Evolutionary conservation across 139 green algal species (phyloP).

Genomic region (Gonium pectorale): DNA sequence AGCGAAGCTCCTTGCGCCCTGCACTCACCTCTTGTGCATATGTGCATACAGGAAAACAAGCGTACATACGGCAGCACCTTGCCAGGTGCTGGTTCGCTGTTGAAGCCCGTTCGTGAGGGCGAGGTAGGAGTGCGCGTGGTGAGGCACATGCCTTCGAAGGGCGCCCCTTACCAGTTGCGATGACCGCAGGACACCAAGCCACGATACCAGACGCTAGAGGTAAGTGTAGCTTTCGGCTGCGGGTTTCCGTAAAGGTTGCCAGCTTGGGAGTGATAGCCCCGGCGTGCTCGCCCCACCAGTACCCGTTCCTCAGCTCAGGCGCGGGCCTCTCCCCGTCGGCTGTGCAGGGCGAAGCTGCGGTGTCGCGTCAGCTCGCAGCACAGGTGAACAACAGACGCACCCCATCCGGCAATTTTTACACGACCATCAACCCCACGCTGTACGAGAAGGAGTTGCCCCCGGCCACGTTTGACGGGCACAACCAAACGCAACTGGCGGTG

Average conservation of each 20-base stretch:
- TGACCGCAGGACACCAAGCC: slow-evolving; percentile 2
- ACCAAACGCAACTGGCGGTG: not conserved
- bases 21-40: no score
- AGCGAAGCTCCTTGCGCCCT: no score
- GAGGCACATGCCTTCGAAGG: no score
- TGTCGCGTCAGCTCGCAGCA: slow-evolving; percentile 25
- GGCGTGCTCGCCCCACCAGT: no score
- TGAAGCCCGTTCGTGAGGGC: slow-evolving; percentile 19
- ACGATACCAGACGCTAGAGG: slow-evolving; percentile 12
- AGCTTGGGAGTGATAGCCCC: no score
- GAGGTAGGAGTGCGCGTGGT: no score
- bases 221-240: no score
- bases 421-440: slow-evolving; percentile 21
- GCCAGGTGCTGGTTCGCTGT: not conserved
- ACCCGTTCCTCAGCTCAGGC: no score
- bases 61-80: slow-evolving; percentile 5
- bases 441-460: slow-evolving; percentile 6
- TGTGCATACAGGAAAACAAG: slow-evolving; percentile 41
- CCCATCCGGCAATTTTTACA: slow-evolving; percentile 25
- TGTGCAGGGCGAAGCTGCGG: slow-evolving; percentile 9
- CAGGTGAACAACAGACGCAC: slow-evolving; percentile 36
- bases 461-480: slow-evolving; percentile 1
- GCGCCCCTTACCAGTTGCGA: no score
- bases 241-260: no score
- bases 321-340: no score